phyloP scores from a whole-genome alignment of 768 basidiomycete species.

The Tulasnella sp. region DNA sequence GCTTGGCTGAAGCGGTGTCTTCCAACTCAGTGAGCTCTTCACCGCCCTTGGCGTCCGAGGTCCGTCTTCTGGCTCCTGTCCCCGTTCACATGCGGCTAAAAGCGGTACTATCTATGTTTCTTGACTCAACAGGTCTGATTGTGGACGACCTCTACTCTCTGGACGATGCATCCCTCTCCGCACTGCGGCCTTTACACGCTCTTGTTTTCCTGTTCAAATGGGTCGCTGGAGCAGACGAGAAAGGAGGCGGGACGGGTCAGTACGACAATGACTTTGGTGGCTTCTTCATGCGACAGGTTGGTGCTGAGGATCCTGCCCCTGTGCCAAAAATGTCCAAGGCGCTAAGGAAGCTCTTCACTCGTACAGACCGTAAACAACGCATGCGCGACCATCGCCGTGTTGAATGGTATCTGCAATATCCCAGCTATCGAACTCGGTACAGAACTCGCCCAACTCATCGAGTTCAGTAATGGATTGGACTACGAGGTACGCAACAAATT shows the following conservation, averaged over 20 bases:
- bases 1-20: too few species aligned
- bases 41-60: constrained; percentile 61
- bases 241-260: constrained; percentile 21
- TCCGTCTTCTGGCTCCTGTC: not conserved
- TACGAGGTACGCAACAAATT: constrained; percentile 48
- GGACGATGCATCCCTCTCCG: constrained; percentile 58
- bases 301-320: not conserved
- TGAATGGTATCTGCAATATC: constrained; percentile 83
- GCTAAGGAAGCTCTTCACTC: not conserved
- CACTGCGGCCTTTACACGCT: constrained; percentile 74
- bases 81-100: not conserved
- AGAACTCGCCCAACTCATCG: constrained; percentile 60
- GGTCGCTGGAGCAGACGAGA: constrained; percentile 35
- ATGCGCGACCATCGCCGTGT: constrained; percentile 88
- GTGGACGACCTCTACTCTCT: constrained; percentile 85
- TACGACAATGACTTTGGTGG: constrained; percentile 51
- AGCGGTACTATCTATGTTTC: not conserved
- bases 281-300: constrained; percentile 74
- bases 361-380: constrained; percentile 88
- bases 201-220: constrained; percentile 97
- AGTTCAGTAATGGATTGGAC: constrained; percentile 79
- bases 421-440: constrained; percentile 49
- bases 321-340: not conserved
- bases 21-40: constrained; percentile 54
- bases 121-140: constrained; percentile 41